phyloP scores from a whole-genome alignment of 169 alveolate genomes.

The Plasmodium cynomolgi region DNA sequence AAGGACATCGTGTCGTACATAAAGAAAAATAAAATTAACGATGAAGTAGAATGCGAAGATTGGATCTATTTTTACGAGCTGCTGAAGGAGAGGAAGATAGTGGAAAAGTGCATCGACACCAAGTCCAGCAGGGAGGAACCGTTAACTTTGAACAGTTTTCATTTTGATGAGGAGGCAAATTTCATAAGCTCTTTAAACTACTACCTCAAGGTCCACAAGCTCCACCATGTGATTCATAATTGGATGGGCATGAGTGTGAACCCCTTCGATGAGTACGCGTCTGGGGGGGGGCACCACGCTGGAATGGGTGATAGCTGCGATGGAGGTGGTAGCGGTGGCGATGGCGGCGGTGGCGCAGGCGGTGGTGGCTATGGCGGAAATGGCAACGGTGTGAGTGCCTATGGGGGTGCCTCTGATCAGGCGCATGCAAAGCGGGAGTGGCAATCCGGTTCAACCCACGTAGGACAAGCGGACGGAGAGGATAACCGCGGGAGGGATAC shows the following conservation, averaged over 20 bases:
- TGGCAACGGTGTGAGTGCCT: too few species aligned
- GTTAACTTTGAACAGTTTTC: slow-evolving; percentile 32
- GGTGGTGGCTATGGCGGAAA: background rate
- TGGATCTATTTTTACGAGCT: slow-evolving; percentile 75
- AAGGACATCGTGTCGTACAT: slow-evolving; percentile 55
- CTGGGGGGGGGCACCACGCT: background rate
- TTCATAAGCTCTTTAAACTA: slow-evolving; percentile 68
- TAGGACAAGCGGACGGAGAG: background rate
- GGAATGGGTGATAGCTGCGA: background rate
- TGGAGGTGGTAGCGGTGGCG: too few species aligned
- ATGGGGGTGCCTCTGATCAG: too few species aligned
- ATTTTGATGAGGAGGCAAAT: slow-evolving; percentile 72
- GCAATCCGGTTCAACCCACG: background rate
- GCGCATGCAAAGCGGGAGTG: background rate
- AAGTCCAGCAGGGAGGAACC: slow-evolving; percentile 13
- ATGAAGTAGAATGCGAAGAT: slow-evolving; percentile 73
- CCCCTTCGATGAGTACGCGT: slow-evolving; percentile 49
- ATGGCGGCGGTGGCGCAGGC: too few species aligned
- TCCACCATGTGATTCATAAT: slow-evolving; percentile 26
- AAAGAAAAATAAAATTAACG: slow-evolving; percentile 53
- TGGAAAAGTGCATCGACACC: slow-evolving; percentile 45
- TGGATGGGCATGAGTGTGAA: slow-evolving; percentile 78
- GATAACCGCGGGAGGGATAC: background rate
- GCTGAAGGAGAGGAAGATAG: slow-evolving; percentile 58
- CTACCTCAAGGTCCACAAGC: slow-evolving; percentile 34